Evolutionary conservation across 257 asterid genomes (phyloP).

Genomic region (Misopates orontium): DNA sequence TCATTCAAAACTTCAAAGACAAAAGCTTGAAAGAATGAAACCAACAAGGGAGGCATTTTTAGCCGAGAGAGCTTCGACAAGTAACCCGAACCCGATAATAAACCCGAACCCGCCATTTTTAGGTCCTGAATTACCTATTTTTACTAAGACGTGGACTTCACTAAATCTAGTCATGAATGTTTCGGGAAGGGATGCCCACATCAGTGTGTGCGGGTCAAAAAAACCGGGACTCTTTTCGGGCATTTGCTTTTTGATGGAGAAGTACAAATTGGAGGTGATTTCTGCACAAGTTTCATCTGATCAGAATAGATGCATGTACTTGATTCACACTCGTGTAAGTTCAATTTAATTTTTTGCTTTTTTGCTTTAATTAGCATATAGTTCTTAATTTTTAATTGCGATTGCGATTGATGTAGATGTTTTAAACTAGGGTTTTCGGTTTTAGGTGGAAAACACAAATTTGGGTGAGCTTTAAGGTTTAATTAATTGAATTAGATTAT

Average conservation of each 20-base stretch:
- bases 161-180: constrained; percentile 49
- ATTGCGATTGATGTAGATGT: too few relatives aligned
- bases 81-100: constrained; percentile 23
- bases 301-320: constrained; percentile 40
- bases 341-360: neutral
- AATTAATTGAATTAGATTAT: neutral
- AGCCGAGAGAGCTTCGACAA: constrained; percentile 53
- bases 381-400: too few relatives aligned
- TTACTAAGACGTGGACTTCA: constrained; percentile 57
- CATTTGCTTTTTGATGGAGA: constrained; percentile 51
- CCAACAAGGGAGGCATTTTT: constrained; percentile 48
- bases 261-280: constrained; percentile 52
- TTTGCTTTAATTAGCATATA: too few relatives aligned
- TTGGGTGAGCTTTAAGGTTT: neutral
- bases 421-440: constrained; percentile 32
- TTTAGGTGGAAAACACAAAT: neutral
- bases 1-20: constrained; percentile 40
- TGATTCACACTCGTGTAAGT: constrained; percentile 62
- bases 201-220: constrained; percentile 44
- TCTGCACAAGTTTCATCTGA: constrained; percentile 51
- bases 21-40: constrained; percentile 42
- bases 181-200: constrained; percentile 61
- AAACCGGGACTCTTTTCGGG: constrained; percentile 48
- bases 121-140: constrained; percentile 28
- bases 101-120: constrained; percentile 15